phyloP scores from a whole-genome alignment of 176 grass and related monocot species.

The Cenchrus americanus region DNA sequence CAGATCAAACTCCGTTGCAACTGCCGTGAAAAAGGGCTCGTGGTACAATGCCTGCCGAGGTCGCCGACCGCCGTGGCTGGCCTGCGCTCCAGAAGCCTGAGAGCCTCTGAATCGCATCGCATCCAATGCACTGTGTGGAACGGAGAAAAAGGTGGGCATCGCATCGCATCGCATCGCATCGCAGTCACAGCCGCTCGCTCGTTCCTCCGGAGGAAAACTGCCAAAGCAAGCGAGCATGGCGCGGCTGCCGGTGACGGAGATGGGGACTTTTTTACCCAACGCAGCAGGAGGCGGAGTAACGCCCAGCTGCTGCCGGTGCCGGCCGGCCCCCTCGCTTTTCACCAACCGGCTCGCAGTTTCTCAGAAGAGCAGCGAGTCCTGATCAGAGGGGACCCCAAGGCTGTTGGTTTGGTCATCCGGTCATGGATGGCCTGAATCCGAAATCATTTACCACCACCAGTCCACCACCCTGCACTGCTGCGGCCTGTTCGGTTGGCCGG shows the following conservation, averaged over 20 bases:
- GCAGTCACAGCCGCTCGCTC: not conserved
- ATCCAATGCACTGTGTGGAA: slow-evolving; percentile 16
- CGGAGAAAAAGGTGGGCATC: slow-evolving; percentile 19
- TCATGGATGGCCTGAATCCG: not conserved
- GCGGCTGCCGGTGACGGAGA: not conserved
- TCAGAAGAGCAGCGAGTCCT: slow-evolving; percentile 30
- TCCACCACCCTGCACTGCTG: not conserved
- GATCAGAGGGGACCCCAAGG: no score
- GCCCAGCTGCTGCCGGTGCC: not conserved
- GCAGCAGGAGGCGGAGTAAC: not conserved
- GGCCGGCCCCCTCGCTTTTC: slow-evolving; percentile 10
- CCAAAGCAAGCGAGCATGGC: slow-evolving; percentile 10
- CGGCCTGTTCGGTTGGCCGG: no score
- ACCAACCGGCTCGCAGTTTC: slow-evolving; percentile 35
- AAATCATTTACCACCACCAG: slow-evolving; percentile 36
- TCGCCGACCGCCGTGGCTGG: not conserved
- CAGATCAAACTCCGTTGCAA: slow-evolving; percentile 32
- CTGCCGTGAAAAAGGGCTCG: slow-evolving; percentile 19
- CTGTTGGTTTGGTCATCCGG: not conserved
- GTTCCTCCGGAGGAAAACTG: not conserved
- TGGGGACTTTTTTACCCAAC: not conserved
- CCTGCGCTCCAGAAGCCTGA: not conserved
- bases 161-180: slow-evolving; percentile 23
- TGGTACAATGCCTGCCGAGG: not conserved
- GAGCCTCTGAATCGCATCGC: slow-evolving; percentile 25